Evolutionary conservation across 805 yeast genomes (phyloP).

Genomic region (Maudiozyma turicensis): DNA sequence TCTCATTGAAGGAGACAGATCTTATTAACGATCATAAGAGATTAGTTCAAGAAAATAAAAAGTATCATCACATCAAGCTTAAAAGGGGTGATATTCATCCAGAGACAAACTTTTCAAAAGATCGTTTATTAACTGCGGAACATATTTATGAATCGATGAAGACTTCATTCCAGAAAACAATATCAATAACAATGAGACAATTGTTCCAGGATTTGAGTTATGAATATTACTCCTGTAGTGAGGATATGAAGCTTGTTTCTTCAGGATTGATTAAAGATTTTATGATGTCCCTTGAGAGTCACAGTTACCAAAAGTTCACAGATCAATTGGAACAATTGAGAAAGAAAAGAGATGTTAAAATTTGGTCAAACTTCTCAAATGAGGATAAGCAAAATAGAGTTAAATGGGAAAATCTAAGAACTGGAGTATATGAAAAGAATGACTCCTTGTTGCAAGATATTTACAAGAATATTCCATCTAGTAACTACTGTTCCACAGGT

Average conservation of each 20-base stretch:
- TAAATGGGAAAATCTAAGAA: slow-evolving; percentile 18
- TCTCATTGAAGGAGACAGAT: slow-evolving; percentile 19
- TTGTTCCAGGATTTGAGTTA: slow-evolving; percentile 17
- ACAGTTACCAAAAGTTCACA: slow-evolving; percentile 11
- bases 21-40: slow-evolving; percentile 14
- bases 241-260: slow-evolving; percentile 19
- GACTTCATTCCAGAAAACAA: slow-evolving; percentile 16
- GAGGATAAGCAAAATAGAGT: slow-evolving; percentile 17
- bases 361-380: slow-evolving; percentile 16
- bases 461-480: slow-evolving; percentile 8
- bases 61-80: slow-evolving; percentile 10
- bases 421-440: slow-evolving; percentile 17
- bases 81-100: slow-evolving; percentile 18
- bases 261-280: slow-evolving; percentile 14
- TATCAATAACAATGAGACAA: slow-evolving; percentile 18
- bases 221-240: slow-evolving; percentile 16
- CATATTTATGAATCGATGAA: slow-evolving; percentile 13
- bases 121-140: slow-evolving; percentile 14
- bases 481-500: slow-evolving; percentile 1
- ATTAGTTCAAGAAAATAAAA: slow-evolving; percentile 12
- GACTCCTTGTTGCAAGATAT: slow-evolving; percentile 17
- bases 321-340: slow-evolving; percentile 19
- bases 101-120: slow-evolving; percentile 18
- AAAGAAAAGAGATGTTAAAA: slow-evolving; percentile 16
- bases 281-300: slow-evolving; percentile 11